phyloP scores from a whole-genome alignment of 2,329 filamentous ascomycete genomes.

The Pyrenochaeta sp. region DNA sequence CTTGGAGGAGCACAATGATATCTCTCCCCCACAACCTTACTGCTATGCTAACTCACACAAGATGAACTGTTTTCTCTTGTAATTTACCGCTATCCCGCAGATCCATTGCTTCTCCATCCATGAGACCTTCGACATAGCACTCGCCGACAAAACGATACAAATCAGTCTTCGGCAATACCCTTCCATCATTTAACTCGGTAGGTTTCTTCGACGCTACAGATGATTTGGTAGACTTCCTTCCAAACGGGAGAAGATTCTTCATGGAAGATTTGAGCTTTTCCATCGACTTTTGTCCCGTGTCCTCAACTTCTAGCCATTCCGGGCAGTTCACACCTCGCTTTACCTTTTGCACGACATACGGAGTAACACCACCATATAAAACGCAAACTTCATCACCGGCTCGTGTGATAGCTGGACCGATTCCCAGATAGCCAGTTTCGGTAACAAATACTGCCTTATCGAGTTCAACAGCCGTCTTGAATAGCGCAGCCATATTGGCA shows the following conservation, averaged over 20 bases:
- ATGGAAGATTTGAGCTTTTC: background rate
- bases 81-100: conserved; percentile 4
- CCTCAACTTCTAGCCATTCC: conserved; percentile 4
- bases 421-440: conserved; percentile 4
- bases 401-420: background rate
- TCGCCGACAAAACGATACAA: conserved; percentile 8
- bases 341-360: conserved; percentile 6
- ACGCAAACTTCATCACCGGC: conserved; percentile 8
- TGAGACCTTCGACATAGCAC: conserved; percentile 7
- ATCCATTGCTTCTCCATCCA: conserved; percentile 16
- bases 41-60: too few relatives aligned
- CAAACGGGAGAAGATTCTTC: background rate
- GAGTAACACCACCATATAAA: conserved; percentile 3
- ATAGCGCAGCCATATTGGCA: background rate
- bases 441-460: conserved; percentile 2
- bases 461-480: background rate
- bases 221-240: background rate
- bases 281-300: background rate
- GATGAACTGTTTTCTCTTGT: conserved; percentile 26
- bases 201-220: background rate
- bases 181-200: background rate
- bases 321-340: conserved; percentile 1
- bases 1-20: too few relatives aligned
- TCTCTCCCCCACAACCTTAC: too few relatives aligned
- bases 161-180: background rate